Conservation (phyloP, 768 basidiomycete genomes). For the Lactarius indigo region DNA sequence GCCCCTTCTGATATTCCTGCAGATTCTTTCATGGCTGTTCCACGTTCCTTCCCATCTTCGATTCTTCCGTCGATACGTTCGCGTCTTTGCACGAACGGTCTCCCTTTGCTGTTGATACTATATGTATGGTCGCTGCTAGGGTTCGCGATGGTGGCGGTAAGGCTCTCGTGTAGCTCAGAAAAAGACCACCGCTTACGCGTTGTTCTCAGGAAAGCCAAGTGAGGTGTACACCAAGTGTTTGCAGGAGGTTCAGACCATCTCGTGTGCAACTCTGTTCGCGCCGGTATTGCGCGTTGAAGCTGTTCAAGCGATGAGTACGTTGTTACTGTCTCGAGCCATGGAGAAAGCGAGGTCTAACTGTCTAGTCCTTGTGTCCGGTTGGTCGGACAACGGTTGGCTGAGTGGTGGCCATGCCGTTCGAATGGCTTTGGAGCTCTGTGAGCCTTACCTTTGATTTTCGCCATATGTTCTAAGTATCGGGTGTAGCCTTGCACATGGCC, state of each 20-base stretch:
- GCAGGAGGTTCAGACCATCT: slow-evolving; percentile 83
- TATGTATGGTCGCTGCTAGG: slow-evolving; percentile 90
- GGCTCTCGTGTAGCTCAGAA: slow-evolving; percentile 24
- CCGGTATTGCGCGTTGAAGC: slow-evolving; percentile 84
- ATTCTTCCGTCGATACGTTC: slow-evolving; percentile 77
- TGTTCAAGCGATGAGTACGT: slow-evolving; percentile 90
- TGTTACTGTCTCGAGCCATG: neutral
- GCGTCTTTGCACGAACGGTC: slow-evolving; percentile 84
- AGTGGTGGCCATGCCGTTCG: slow-evolving; percentile 95
- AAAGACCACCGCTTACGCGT: slow-evolving; percentile 19
- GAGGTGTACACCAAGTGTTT: slow-evolving; percentile 69
- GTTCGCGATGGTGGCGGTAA: slow-evolving; percentile 87
- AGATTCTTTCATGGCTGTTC: slow-evolving; percentile 95
- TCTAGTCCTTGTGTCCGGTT: slow-evolving; percentile 84
- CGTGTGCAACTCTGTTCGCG: slow-evolving; percentile 81
- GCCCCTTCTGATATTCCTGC: slow-evolving; percentile 21
- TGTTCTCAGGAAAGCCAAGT: slow-evolving; percentile 59
- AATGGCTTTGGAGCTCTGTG: slow-evolving; percentile 93
- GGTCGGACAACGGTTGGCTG: slow-evolving; percentile 95
- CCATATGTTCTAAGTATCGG: neutral
- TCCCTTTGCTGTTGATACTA: slow-evolving; percentile 88
- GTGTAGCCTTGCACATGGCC: slow-evolving; percentile 80
- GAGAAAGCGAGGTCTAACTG: slow-evolving; percentile 4
- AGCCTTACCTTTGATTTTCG: slow-evolving; percentile 28
- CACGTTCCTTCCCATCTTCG: slow-evolving; percentile 86